Base-by-base conservation (phyloP, 371 early-diverging fungal species). In the Lichtheimia ramosa region DNA sequence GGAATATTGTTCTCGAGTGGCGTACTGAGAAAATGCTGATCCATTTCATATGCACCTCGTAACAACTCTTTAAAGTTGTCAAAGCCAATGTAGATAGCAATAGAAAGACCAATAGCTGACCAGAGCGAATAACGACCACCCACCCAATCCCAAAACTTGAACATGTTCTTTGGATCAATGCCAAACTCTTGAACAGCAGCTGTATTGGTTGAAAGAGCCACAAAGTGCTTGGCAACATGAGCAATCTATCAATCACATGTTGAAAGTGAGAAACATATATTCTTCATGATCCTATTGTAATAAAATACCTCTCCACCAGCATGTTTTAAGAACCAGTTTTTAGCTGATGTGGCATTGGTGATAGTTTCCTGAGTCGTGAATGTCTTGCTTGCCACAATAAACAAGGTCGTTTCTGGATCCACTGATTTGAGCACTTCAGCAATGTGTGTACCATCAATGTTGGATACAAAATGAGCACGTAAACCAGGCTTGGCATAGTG, bases 61-160 rank as follows among this genome's bases (percentile, higher is more conserved):
- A 99, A 82, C 48, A 99, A 84, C 55, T 91, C 82, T 59, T 90
- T 80, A 77, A 99, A 99, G 85, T 97, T 95, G 61, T 96, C 93
- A 63, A 85, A 96, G 46, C 99, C 99, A 65, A 99, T 84, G 75
- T 89, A 92, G 58, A 98, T 89, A 25, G 91, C 90, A 70, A 99
- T 98, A 18, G 96, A 95, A 53, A 99, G 87, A 49, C 99, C 99
- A 63, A 98, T 97, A 49, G 99, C 97, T 41, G 97, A 97, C 99
- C 99, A 99, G 28, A 99, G 88, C 54, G 98, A 98, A 85, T 97
- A 99, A 58, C 99, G 92, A 42, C 99, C 99, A 69, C 99, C 99
- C 52, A 99, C 99, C 95, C 96, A 99, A 80, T 99, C 99, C 99
- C 99, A 99, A 89, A 99, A 98, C 71, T 92, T 89, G 87, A 99